phyloP scores from a whole-genome alignment of 345 rosid genomes.

The Citropsis articulata region DNA sequence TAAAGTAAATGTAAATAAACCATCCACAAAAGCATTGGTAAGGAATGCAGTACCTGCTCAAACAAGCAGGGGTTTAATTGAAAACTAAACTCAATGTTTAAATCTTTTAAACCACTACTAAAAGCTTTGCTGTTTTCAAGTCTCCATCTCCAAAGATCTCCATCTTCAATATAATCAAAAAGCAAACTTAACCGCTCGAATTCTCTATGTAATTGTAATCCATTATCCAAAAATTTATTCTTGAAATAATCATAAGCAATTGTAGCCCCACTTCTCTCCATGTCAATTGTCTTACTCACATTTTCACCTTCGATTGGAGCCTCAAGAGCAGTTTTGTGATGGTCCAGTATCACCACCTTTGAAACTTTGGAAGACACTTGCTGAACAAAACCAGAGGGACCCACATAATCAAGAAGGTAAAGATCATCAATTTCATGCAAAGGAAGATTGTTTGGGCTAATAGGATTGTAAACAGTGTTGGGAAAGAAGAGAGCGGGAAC shows the following conservation, averaged over 20 bases:
- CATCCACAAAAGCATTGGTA: not conserved
- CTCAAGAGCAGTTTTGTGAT: slow-evolving; percentile 70
- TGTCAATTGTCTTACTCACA: slow-evolving; percentile 52
- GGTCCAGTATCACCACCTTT: slow-evolving; percentile 58
- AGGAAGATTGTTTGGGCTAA: slow-evolving; percentile 52
- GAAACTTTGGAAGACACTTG: slow-evolving; percentile 47
- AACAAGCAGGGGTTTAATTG: slow-evolving; percentile 51
- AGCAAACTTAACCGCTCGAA: slow-evolving; percentile 44
- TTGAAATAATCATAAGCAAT: slow-evolving; percentile 76
- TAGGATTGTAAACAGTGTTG: slow-evolving; percentile 62
- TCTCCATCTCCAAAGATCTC: slow-evolving; percentile 77
- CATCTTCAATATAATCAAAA: slow-evolving; percentile 73
- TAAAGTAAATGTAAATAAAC: not conserved
- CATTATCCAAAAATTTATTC: slow-evolving; percentile 33
- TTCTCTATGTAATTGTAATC: slow-evolving; percentile 17
- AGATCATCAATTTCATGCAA: slow-evolving; percentile 50
- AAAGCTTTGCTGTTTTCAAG: slow-evolving; percentile 66
- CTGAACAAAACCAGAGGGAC: slow-evolving; percentile 57
- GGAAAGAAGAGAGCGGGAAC: slow-evolving; percentile 57
- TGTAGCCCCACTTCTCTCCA: slow-evolving; percentile 71
- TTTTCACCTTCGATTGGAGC: slow-evolving; percentile 38
- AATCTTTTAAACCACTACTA: slow-evolving; percentile 64
- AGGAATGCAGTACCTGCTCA: slow-evolving; percentile 41
- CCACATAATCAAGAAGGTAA: slow-evolving; percentile 74
- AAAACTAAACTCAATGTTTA: slow-evolving; percentile 43